Evolutionary conservation across 768 basidiomycete species (phyloP).

Genomic region (Lanmaoa rubissima): DNA sequence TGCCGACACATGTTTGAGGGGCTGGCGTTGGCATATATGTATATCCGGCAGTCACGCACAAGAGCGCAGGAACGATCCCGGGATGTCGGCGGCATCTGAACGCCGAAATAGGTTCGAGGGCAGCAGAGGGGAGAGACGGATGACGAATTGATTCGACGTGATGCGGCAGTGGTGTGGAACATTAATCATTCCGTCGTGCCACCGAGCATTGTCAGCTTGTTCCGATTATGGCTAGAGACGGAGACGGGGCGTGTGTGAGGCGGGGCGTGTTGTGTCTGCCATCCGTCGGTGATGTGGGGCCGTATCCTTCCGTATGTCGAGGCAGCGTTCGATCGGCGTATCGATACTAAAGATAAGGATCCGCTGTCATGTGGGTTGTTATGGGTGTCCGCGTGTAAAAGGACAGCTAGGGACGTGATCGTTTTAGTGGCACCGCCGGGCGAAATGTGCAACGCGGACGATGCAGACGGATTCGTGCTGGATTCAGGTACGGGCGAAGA

Average conservation of each 20-base stretch:
- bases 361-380: constrained; percentile 14
- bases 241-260: not conserved
- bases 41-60: not conserved
- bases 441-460: not conserved
- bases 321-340: not conserved
- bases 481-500: constrained; percentile 6
- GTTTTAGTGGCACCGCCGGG: not conserved
- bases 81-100: not conserved
- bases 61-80: not conserved
- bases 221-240: constrained; percentile 6
- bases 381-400: constrained; percentile 8
- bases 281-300: constrained; percentile 1
- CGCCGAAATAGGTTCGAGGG: not conserved
- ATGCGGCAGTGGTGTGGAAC: not conserved
- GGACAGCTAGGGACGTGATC: not conserved
- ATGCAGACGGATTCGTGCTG: not conserved
- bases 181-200: not conserved
- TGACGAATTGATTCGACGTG: not conserved
- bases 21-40: not conserved
- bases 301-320: constrained; percentile 10
- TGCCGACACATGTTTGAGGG: constrained; percentile 7
- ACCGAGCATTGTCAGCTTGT: constrained; percentile 4
- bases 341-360: constrained; percentile 3
- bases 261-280: not conserved
- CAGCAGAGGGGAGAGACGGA: not conserved